Percentiles rank a stretch among this genome's conserved stretches.
These are phyloP conservation scores for Oidiodendron maius DNA, from an alignment of 495 filamentous ascomycete genomes.

Conservation along the genomic window DNA sequence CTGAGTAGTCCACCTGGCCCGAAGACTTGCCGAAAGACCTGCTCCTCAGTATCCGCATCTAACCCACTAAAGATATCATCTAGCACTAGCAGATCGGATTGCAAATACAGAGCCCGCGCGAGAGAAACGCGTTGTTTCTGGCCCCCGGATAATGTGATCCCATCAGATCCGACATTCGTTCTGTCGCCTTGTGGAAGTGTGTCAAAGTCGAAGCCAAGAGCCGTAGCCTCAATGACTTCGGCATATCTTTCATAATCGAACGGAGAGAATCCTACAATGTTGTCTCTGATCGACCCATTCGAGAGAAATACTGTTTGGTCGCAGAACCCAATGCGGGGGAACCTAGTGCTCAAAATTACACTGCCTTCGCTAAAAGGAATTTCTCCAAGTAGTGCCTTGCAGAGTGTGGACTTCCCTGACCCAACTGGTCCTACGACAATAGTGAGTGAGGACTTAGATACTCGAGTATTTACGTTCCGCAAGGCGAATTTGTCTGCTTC, in stretches of 20 bases:
- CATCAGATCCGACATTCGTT: conserved; percentile 50
- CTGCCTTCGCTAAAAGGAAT: conserved; percentile 23
- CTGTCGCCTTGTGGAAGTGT: conserved; percentile 43
- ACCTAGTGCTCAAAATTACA: conserved; percentile 2
- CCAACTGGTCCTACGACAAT: conserved; percentile 43
- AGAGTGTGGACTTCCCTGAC: conserved; percentile 44
- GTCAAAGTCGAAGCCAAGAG: conserved; percentile 25
- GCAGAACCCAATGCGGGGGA: conserved; percentile 30
- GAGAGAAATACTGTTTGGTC: conserved; percentile 44
- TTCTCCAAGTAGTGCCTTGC: conserved; percentile 44
- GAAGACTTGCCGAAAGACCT: conserved; percentile 50
- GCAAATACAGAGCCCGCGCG: conserved; percentile 52
- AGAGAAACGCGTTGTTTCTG: conserved; percentile 52
- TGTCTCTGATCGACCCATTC: conserved; percentile 53
- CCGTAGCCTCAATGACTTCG: conserved; percentile 22
- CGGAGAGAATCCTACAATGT: conserved; percentile 46
- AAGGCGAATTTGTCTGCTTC: conserved; percentile 44
- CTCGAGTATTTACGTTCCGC: conserved; percentile 47
- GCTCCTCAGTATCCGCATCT: conserved; percentile 54
- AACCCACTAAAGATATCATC: conserved; percentile 60
- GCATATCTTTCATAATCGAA: conserved; percentile 32
- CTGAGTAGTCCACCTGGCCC: conserved; percentile 48
- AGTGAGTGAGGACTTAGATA: conserved; percentile 54
- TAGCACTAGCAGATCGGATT: conserved; percentile 46
- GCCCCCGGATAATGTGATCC: conserved; percentile 48